Conservation (phyloP, 2,329 filamentous ascomycete species). For the Fusarium agapanthi region DNA sequence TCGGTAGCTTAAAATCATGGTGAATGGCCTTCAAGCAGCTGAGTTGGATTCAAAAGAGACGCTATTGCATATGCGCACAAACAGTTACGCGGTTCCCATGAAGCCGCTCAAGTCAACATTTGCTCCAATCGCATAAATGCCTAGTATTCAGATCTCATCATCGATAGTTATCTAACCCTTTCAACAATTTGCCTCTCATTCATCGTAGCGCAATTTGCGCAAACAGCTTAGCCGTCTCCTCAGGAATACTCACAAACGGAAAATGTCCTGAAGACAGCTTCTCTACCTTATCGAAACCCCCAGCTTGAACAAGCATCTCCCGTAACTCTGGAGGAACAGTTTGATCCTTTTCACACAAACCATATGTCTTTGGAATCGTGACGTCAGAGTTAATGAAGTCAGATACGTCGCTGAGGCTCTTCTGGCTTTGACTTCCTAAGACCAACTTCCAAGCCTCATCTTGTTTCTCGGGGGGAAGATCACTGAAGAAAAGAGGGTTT, state of each 20-base stretch:
- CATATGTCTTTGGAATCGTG: neutral
- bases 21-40: accelerated
- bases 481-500: neutral
- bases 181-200: neutral
- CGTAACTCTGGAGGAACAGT: neutral
- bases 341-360: neutral
- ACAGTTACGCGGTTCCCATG: neutral
- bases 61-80: neutral
- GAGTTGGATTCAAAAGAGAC: accelerated
- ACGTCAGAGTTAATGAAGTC: neutral
- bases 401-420: neutral
- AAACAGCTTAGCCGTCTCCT: neutral
- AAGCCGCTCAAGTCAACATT: neutral
- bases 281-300: neutral
- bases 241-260: neutral
- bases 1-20: accelerated
- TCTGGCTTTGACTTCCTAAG: neutral
- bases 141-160: accelerated
- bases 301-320: neutral
- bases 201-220: neutral
- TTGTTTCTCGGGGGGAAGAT: accelerated
- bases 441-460: neutral
- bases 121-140: neutral
- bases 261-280: neutral
- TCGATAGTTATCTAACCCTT: accelerated